Evolutionary conservation across 306 rosid species (phyloP), one percentile per base, ranked within the genome.

Genomic region (Rosa chinensis): DNA sequence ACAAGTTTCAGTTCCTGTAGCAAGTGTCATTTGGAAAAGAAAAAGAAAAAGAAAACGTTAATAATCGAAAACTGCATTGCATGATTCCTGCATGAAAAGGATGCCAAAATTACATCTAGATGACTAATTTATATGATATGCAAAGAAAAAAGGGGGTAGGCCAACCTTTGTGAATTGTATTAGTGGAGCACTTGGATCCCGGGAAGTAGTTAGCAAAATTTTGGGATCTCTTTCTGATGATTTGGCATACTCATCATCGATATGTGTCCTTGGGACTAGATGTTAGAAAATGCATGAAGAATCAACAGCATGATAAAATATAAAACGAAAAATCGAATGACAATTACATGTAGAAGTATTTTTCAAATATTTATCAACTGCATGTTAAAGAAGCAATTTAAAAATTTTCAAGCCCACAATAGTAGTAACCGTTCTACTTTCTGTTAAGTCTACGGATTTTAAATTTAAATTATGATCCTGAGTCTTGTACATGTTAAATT

Each of bases 101-200:
- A 47, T 44, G 68, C 50, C 8, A 23, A 66, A 25, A 66, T 37
- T 21, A 49, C 32, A 45, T 40, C 40, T 20, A 43, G 12, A 73
- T 25, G 45, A 68, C 3, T 50, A 13, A 71, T 49, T 58, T 25
- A 16, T 6, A 45, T 69, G 80, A 61, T 21, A 55, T 42, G 17
- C 10, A 32, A 8, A 45, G n/a, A 8, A 79, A 45, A 62, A 62
- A 40, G 1, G 74, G 76, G 77, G 67, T 10, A 67, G 37, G 23
- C 76, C 86, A 90, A 94, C 99, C 98, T 93, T 92, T 0, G 89
- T 89, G 93, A 95, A 93, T 80, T 91, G 98, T 42, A 86, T 88
- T 42, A 95, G 92, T 53, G 99, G 98, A 81, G 88, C 91, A 78
- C 97, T 95, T 10, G 99, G 99, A 87, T 90, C 76, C 82, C 99